Conservation (phyloP, 352 stramenopile genomes). For the Globisporangium spinosum region DNA sequence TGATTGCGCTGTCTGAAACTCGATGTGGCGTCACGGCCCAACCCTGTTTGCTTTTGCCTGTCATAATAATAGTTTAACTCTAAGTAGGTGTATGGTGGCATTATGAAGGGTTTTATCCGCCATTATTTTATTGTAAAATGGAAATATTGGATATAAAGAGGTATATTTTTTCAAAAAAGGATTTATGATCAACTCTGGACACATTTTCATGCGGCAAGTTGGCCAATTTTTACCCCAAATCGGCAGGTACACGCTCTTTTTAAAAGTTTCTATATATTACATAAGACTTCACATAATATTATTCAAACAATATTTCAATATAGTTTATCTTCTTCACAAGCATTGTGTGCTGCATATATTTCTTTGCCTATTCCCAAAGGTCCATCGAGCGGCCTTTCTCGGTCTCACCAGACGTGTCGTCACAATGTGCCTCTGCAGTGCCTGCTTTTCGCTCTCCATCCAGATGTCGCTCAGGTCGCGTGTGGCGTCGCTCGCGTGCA, state of each 20-base stretch:
- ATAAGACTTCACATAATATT: background rate
- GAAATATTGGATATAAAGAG: background rate
- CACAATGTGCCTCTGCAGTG: background rate
- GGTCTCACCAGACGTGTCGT: background rate
- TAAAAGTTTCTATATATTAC: no score
- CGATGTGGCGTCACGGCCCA: background rate
- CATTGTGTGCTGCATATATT: background rate
- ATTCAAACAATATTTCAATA: no score
- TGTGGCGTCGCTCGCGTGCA: background rate
- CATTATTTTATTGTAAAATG: no score
- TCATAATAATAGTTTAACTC: background rate
- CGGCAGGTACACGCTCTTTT: background rate
- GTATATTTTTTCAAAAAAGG: background rate
- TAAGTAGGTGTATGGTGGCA: background rate
- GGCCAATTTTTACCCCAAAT: background rate
- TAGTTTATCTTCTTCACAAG: no score
- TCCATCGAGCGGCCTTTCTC: background rate
- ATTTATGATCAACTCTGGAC: background rate
- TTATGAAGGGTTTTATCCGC: background rate
- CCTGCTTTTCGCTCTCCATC: background rate
- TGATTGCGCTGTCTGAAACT: slow-evolving; percentile 1
- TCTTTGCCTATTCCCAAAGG: background rate
- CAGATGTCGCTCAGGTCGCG: background rate
- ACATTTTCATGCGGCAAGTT: background rate
- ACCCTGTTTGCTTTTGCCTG: background rate